A percentile compares a stretch with the other conserved stretches of the same genome.
Conservation (phyloP, 257 asterid species). For the Solanum lycopersicoides region DNA sequence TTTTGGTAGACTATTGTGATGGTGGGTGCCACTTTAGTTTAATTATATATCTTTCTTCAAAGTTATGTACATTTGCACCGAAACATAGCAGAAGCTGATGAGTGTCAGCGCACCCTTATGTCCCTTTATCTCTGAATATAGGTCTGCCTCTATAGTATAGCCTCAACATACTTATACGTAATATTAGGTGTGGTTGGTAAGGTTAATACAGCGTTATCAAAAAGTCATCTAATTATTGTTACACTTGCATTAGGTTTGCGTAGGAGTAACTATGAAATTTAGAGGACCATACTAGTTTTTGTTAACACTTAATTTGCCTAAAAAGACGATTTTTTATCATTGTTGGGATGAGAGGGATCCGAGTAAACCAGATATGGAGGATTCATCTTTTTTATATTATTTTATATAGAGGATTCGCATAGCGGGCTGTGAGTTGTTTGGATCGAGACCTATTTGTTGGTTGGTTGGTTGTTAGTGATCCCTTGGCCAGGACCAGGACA, state of each 20-base stretch:
- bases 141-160: neutral
- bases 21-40: neutral
- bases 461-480: neutral
- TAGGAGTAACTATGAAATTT: neutral
- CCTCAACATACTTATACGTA: neutral
- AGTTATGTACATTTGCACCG: neutral
- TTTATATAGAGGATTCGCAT: neutral
- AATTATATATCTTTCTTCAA: neutral
- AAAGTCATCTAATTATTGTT: neutral
- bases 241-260: neutral
- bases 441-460: neutral
- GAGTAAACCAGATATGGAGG: neutral
- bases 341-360: neutral
- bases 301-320: neutral
- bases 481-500: neutral
- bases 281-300: neutral
- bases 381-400: neutral
- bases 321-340: neutral
- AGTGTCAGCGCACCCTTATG: neutral
- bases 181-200: neutral
- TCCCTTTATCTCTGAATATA: neutral
- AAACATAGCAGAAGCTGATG: neutral
- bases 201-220: neutral
- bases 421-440: neutral
- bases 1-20: neutral